These are phyloP conservation scores for Terfezia boudieri DNA, from an alignment of 495 filamentous ascomycete genomes.

Conservation along the genomic window DNA sequence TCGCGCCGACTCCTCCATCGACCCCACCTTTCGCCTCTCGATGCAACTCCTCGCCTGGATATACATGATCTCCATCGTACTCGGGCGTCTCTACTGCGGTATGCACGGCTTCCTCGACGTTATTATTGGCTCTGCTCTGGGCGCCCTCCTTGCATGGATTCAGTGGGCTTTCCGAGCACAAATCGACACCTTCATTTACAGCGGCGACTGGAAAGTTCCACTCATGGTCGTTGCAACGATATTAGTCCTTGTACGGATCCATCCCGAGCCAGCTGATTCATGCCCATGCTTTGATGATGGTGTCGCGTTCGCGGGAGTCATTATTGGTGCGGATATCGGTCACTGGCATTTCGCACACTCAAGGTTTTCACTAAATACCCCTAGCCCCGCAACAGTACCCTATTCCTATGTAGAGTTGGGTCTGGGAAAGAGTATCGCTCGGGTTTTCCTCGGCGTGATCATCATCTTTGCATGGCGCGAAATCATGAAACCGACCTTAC, in stretches of 20 bases:
- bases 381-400: slow-evolving; percentile 38
- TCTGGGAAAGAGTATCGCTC: slow-evolving; percentile 32
- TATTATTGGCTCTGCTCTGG: slow-evolving; percentile 50
- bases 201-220: slow-evolving; percentile 33
- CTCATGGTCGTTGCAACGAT: slow-evolving; percentile 39
- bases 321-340: slow-evolving; percentile 57
- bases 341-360: slow-evolving; percentile 55
- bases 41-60: slow-evolving; percentile 42
- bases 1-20: slow-evolving; percentile 28
- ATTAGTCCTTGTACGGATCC: slow-evolving; percentile 56
- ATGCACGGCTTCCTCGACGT: slow-evolving; percentile 98
- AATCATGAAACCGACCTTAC: slow-evolving; percentile 57
- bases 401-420: slow-evolving; percentile 42
- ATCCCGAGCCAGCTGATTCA: slow-evolving; percentile 89
- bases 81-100: slow-evolving; percentile 85
- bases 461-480: slow-evolving; percentile 78
- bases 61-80: slow-evolving; percentile 71
- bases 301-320: slow-evolving; percentile 74
- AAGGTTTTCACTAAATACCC: slow-evolving; percentile 30
- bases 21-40: slow-evolving; percentile 16
- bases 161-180: slow-evolving; percentile 48
- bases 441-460: slow-evolving; percentile 43
- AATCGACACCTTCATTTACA: slow-evolving; percentile 44
- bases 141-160: slow-evolving; percentile 39
- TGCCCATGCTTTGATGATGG: slow-evolving; percentile 97